Evolutionary conservation across 805 yeast genomes (phyloP), one percentile per base, ranked within the genome.

Genomic region (Pichia paraexigua): DNA sequence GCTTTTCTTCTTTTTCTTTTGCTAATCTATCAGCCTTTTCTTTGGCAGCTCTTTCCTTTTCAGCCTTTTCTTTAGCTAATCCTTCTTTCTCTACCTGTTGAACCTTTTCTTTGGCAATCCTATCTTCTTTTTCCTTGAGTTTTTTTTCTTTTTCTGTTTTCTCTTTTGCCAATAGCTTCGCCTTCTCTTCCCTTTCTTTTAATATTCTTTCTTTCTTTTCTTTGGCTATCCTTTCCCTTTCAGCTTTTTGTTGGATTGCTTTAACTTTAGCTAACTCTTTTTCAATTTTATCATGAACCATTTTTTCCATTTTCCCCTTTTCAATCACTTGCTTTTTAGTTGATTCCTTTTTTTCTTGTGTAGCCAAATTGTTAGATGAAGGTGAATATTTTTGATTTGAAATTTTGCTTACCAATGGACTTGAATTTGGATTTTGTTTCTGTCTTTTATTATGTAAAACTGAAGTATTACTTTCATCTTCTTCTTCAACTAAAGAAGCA

Each of bases 1-100:
- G 12, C 32, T 13, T 30, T 30, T 30, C 32, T 3, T 9, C 44
- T 25, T n/a, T 41, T 20, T 41, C 44, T 20, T 20, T 18, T 6
- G 25, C 43, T 6, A 30, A 18, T 27, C 24, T 40, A 2, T 32
- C 37, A 32, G 37, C 37, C n/a, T 32, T 32, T 32, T 32, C 37
- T 15, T 32, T 32, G 8, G 43, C 17, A 20, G 13, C 3, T 27
- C 24, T 43, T 43, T 28, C 53, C 35, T 39, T 46, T 44, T 30
- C 46, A 12, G 41, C 24, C 21, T 45, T 46, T 18, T 46, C 32
- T 7, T 51, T 44, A 10, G 30, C 50, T 15, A 15, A 8, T n/a
- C 25, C 10, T n/a, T 25, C 46, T 17, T 45, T 41, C 25, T 37
- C 52, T 15, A 51, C 52, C 27, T 51, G 39, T 13, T 45, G 49